Percentiles rank a stretch among this genome's conserved stretches.
These are phyloP conservation scores for Fraxinus albicans DNA, from an alignment of 305 asterid genomes.

Conservation along the genomic window DNA sequence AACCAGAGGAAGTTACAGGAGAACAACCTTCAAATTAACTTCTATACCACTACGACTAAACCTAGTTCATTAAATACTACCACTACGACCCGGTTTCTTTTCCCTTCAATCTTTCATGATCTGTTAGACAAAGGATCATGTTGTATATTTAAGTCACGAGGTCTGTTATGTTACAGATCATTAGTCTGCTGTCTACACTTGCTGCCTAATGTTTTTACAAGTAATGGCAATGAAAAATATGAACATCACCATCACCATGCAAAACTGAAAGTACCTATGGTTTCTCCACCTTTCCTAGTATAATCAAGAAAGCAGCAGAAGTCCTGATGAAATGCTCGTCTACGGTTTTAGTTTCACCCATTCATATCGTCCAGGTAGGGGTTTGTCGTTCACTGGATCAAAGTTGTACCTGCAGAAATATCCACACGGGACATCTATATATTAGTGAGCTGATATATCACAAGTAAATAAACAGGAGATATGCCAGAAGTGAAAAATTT, in stretches of 20 bases:
- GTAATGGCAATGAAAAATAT: slow-evolving; percentile 22
- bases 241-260: slow-evolving; percentile 23
- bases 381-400: slow-evolving; percentile 36
- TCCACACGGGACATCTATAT: neutral
- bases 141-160: slow-evolving; percentile 25
- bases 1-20: neutral
- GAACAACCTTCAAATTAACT: slow-evolving; percentile 16
- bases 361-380: slow-evolving; percentile 35
- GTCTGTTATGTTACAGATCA: slow-evolving; percentile 43
- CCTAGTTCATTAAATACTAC: slow-evolving; percentile 12
- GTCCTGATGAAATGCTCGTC: slow-evolving; percentile 11
- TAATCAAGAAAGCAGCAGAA: slow-evolving; percentile 19
- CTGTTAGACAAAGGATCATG: slow-evolving; percentile 28
- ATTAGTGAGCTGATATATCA: neutral
- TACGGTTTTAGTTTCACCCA: slow-evolving; percentile 32
- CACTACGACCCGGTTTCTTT: neutral
- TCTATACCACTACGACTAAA: slow-evolving; percentile 23
- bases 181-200: slow-evolving; percentile 34
- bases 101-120: slow-evolving; percentile 26
- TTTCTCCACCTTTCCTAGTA: slow-evolving; percentile 15
- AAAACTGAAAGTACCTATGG: neutral
- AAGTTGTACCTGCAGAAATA: slow-evolving; percentile 40
- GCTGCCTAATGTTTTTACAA: slow-evolving; percentile 31
- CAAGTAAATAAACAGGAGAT: neutral
- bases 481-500: neutral